Evolutionary conservation across 371 early-diverging fungal genomes (phyloP), one percentile per base, ranked within the genome.

Genomic region (Smittium culicis): DNA sequence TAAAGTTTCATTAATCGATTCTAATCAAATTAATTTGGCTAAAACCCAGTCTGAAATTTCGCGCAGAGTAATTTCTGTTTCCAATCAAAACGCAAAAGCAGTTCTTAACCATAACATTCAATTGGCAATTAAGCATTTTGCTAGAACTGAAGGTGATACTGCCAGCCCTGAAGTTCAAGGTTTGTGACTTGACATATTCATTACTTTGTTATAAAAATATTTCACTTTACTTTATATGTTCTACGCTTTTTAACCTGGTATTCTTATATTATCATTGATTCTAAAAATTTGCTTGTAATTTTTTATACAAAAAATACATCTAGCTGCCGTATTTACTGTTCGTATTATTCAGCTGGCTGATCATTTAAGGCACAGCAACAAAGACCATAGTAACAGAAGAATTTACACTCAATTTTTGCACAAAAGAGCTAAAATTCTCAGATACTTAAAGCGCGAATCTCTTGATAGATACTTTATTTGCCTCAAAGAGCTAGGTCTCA

Each of bases 101-200:
- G 82, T 93, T 32, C 77, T 79, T 66, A 77, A 86, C 60, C 90
- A 84, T 80, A 96, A 96, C 73, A 77, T 85, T 45, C 79, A 80
- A 69, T 77, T 84, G 64, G 85, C 89, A 2, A 77, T 92, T 30
- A 86, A 88, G 63, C 77, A 87, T 73, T 94, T 94, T 79, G 87
- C 87, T 54, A 76, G 86, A 68, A 78, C 77, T 54, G 84, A 84
- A 54, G 83, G 83, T 24, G 95, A 96, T 76, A 91, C 94, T 1
- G 96, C 95, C 28, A 91, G 90, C 69, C 83, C 94, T 20, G 93
- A 92, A 78, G 96, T 93, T 31, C 95, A 96, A 84, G 91, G 91
- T 91, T 81, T 65, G 71, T 61, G 55, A 5, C n/a, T n/a, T n/a
- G n/a, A n/a, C n/a, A 60, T 27, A 31, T 35, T 27, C 2, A 45